These are phyloP conservation scores for Phoenix dactylifera DNA, from an alignment of 176 grass and related monocot genomes.

Conservation along the genomic window DNA sequence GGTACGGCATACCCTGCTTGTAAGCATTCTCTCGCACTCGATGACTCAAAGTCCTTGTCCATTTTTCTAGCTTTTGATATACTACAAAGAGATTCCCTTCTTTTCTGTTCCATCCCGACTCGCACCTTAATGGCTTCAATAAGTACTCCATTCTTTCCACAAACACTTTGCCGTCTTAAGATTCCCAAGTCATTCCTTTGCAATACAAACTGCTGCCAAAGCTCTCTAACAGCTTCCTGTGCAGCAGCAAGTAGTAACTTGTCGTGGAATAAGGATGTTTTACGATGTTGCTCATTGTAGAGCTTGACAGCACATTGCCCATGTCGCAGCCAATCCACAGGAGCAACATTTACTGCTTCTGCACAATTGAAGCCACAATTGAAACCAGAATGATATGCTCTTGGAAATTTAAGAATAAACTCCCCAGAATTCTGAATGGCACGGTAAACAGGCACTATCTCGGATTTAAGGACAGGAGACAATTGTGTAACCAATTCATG, in stretches of 20 bases:
- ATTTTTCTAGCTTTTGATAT: conserved; percentile 42
- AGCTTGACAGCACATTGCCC: too few species aligned
- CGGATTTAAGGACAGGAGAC: conserved; percentile 82
- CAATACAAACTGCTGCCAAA: too few species aligned
- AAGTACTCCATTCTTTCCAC: conserved; percentile 58
- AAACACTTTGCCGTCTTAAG: conserved; percentile 36
- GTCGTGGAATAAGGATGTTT: too few species aligned
- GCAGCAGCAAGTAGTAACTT: too few species aligned
- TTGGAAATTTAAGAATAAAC: conserved; percentile 78
- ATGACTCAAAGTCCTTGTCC: conserved; percentile 47
- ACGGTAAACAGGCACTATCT: conserved; percentile 72
- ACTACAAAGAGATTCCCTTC: background rate
- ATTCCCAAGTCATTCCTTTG: background rate
- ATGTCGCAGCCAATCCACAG: too few species aligned
- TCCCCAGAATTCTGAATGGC: conserved; percentile 63
- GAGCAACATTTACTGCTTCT: too few species aligned
- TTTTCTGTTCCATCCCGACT: too few species aligned
- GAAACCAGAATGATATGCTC: conserved; percentile 91
- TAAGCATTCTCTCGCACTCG: conserved; percentile 57
- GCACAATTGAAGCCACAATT: conserved; percentile 66
- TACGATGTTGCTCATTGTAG: too few species aligned
- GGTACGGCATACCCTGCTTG: too few species aligned
- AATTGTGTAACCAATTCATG: conserved; percentile 79
- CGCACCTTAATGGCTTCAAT: conserved; percentile 64
- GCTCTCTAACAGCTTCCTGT: too few species aligned